Conservation (phyloP, 306 rosid species). For the Quercus ilex region DNA sequence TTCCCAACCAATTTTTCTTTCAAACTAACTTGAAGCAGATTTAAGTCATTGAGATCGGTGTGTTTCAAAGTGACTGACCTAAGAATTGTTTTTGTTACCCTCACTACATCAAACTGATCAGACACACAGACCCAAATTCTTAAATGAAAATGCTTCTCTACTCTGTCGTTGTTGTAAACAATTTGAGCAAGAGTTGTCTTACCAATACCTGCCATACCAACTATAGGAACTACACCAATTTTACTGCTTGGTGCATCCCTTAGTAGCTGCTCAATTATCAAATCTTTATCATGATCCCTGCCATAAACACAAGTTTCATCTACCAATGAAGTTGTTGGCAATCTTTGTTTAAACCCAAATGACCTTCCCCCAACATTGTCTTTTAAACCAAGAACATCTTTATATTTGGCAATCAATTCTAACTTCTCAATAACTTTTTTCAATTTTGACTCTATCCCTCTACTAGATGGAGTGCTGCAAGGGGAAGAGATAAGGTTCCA, state of each 20-base stretch:
- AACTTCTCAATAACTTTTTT: slow-evolving; percentile 32
- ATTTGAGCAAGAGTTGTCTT: slow-evolving; percentile 46
- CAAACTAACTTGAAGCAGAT: slow-evolving; percentile 48
- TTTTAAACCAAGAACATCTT: slow-evolving; percentile 38
- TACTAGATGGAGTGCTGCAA: slow-evolving; percentile 35
- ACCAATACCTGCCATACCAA: slow-evolving; percentile 47
- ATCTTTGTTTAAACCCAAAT: not conserved
- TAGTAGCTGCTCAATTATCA: slow-evolving; percentile 19
- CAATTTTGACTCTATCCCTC: slow-evolving; percentile 29
- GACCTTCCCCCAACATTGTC: slow-evolving; percentile 26
- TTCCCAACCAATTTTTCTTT: slow-evolving; percentile 17
- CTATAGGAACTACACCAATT: slow-evolving; percentile 21
- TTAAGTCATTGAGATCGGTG: slow-evolving; percentile 35
- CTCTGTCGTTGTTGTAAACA: slow-evolving; percentile 25
- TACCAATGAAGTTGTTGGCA: slow-evolving; percentile 46
- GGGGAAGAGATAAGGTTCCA: slow-evolving; percentile 24
- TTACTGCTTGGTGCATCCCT: not conserved
- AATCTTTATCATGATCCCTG: slow-evolving; percentile 31
- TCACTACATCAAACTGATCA: slow-evolving; percentile 26
- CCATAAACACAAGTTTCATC: slow-evolving; percentile 42
- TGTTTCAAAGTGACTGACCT: slow-evolving; percentile 16
- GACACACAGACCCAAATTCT: slow-evolving; percentile 35
- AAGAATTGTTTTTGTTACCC: slow-evolving; percentile 39
- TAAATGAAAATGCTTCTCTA: slow-evolving; percentile 11
- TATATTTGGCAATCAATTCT: slow-evolving; percentile 35